Evolutionary conservation across 2,329 filamentous ascomycete species (phyloP).

Genomic region (Xylaria digitata): DNA sequence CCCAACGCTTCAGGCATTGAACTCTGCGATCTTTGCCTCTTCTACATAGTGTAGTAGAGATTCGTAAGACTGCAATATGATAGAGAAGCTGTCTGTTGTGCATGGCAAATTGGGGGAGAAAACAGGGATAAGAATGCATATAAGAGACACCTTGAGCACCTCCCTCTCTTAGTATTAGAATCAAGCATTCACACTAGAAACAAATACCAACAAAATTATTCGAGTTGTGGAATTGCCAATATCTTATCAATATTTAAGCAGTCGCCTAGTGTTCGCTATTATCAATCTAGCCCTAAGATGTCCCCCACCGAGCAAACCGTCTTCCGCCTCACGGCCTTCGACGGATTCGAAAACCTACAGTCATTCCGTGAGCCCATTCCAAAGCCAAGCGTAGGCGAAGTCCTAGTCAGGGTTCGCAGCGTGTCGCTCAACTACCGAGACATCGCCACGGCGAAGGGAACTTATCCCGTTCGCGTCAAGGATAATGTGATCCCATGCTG

Average conservation of each 20-base stretch:
- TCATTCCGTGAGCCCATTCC: conserved; percentile 45
- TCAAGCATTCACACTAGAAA: neutral
- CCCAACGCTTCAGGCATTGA: neutral
- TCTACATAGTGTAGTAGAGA: neutral
- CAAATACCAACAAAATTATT: neutral
- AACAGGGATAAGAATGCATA: conserved; percentile 12
- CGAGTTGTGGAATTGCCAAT: neutral
- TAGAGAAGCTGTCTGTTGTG: neutral
- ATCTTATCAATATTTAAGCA: neutral
- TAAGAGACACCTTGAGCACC: conserved; percentile 11
- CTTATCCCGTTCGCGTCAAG: conserved; percentile 50
- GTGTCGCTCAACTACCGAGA: conserved; percentile 53
- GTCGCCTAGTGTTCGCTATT: neutral
- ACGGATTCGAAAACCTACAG: conserved; percentile 42
- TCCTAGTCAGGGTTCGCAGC: conserved; percentile 49
- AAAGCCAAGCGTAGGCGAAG: conserved; percentile 42
- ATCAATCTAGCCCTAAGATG: conserved; percentile 19
- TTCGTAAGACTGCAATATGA: neutral
- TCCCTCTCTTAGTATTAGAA: neutral
- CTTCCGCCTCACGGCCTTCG: conserved; percentile 32
- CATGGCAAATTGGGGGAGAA: conserved; percentile 12
- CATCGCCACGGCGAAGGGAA: conserved; percentile 45
- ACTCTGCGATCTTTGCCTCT: neutral
- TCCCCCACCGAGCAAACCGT: conserved; percentile 36
- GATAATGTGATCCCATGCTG: conserved; percentile 52